Percentiles rank a stretch among this genome's conserved stretches.
phyloP scores from a whole-genome alignment of 2,329 filamentous ascomycete species.

The Fusarium begoniae region DNA sequence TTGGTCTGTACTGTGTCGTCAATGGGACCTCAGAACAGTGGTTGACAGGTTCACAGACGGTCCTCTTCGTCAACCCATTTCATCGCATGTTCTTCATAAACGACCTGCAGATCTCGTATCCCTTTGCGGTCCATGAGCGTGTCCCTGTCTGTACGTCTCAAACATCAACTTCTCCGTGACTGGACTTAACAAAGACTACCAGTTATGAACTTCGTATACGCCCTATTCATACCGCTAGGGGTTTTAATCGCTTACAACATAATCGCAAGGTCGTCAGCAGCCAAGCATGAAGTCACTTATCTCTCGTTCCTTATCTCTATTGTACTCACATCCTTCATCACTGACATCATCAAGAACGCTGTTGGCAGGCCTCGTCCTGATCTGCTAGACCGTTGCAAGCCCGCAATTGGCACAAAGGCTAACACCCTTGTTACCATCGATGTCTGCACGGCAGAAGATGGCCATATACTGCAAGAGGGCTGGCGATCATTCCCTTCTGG shows the following conservation, averaged over 20 bases:
- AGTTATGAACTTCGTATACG: constrained; percentile 83
- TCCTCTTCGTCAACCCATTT: constrained; percentile 74
- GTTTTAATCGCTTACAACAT: constrained; percentile 74
- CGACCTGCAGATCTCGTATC: constrained; percentile 84
- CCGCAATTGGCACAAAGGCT: constrained; percentile 59
- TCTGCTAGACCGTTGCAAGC: constrained; percentile 80
- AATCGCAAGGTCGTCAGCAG: constrained; percentile 67
- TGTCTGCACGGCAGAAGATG: constrained; percentile 76
- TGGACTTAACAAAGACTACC: background rate
- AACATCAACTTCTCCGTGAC: background rate
- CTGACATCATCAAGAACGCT: constrained; percentile 90
- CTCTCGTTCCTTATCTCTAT: constrained; percentile 83
- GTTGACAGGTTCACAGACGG: constrained; percentile 38
- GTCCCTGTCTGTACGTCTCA: constrained; percentile 75
- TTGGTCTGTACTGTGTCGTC: constrained; percentile 54
- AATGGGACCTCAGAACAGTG: background rate
- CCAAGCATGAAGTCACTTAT: constrained; percentile 87
- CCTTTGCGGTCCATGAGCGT: constrained; percentile 83
- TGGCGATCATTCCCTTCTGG: constrained; percentile 87
- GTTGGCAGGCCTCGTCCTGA: constrained; percentile 77
- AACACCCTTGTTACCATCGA: constrained; percentile 68
- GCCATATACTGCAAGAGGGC: constrained; percentile 79
- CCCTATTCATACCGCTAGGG: constrained; percentile 74
- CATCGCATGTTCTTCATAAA: constrained; percentile 94
- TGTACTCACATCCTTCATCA: constrained; percentile 81